These are phyloP conservation scores for Ambrosiella xylebori DNA, from an alignment of 2,329 filamentous ascomycete species.

Conservation along the genomic window DNA sequence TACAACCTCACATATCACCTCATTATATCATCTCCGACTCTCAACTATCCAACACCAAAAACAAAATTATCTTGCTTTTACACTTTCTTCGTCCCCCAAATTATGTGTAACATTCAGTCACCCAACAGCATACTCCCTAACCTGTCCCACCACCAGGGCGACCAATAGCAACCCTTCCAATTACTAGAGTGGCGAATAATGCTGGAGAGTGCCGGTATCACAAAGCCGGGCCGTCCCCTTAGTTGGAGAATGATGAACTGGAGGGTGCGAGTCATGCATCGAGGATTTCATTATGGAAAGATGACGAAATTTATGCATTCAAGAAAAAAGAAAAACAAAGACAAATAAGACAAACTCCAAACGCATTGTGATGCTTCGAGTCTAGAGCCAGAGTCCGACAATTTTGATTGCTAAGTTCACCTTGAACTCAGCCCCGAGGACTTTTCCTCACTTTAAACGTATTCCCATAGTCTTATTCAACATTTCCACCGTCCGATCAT, in stretches of 20 bases:
- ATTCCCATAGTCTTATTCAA: conserved; percentile 57
- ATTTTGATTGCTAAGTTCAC: neutral
- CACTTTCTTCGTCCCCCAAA: neutral
- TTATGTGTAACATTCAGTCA: neutral
- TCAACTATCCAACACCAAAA: neutral
- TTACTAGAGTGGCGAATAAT: neutral
- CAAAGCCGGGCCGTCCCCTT: neutral
- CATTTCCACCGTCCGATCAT: conserved; percentile 54
- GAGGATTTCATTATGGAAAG: neutral
- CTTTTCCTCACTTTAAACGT: conserved; percentile 23
- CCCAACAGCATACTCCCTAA: neutral
- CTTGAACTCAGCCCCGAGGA: neutral
- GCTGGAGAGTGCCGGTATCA: neutral
- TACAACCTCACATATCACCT: neutral
- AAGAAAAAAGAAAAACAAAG: neutral
- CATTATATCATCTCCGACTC: neutral
- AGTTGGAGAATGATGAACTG: neutral
- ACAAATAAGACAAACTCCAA: neutral
- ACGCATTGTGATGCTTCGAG: no score
- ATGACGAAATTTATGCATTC: neutral
- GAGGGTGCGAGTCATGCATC: neutral
- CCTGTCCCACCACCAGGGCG: neutral
- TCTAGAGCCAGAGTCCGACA: no score
- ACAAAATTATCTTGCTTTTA: no score
- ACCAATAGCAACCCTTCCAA: neutral